Evolutionary conservation across 2,329 filamentous ascomycete genomes (phyloP), one percentile per base, ranked within the genome.

Genomic region (Ambrosiella cleistominuta): DNA sequence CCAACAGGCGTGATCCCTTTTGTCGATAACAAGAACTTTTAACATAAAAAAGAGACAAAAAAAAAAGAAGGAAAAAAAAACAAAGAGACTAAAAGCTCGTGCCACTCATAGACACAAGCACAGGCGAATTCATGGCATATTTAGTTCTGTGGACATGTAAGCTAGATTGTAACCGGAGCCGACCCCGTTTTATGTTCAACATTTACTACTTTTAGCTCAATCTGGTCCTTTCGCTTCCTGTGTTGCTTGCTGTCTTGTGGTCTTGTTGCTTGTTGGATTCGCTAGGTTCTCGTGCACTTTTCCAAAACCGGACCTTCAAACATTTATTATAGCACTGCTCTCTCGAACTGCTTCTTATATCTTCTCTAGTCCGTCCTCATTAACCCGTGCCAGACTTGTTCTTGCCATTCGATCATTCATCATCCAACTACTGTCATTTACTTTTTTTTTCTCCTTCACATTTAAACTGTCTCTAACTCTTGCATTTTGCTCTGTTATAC

Each of bases 231-330:
- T 47, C 44, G 44, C 44, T 47, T 47, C 44, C n/a, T 47, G 11
- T 47, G 44, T 27, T 27, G 27, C 19, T 19, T 19, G 40, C 2
- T 47, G 44, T 47, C 44, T 47, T 47, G 44, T 47, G 44, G 4
- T 47, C 44, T 47, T 11, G 44, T 47, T 15, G 44, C 8, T 17
- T 17, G 19, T 47, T 8, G 44, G 44, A 11, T 17, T 47, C 44
- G 44, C 44, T 47, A 47, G 39, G 52, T 56, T 60, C 49, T 60
- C 63, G 7, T 57, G 55, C 61, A 42, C 54, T 57, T 38, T 52
- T 56, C 55, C 61, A 59, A 45, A 60, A 59, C 39, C 39, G 36
- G 51, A 38, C 51, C 37, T 53, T 19, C 35, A 53, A 53, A 53
- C 51, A 11, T 53, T 38, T 53, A 53, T 53, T 39, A 53, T 56